Evolutionary conservation across 176 grass and related monocot species (phyloP).

Genomic region (Lolium perenne): DNA sequence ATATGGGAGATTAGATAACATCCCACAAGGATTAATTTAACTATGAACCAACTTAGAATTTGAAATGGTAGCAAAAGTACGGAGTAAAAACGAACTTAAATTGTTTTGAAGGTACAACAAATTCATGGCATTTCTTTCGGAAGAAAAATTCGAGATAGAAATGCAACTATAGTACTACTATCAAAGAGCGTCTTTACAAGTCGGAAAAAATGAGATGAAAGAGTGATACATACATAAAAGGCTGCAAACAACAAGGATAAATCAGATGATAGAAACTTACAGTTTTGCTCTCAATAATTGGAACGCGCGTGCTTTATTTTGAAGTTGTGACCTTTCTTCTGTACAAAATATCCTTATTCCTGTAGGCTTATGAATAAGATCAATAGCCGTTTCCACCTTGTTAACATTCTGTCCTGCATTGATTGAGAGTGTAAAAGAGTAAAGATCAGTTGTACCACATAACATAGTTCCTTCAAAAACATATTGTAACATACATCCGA

Average conservation of each 20-base stretch:
- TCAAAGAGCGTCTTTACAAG: slow-evolving; percentile 34
- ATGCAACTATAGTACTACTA: slow-evolving; percentile 3
- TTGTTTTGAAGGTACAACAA: slow-evolving; percentile 2
- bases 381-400: slow-evolving; percentile 98
- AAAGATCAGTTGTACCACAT: slow-evolving; percentile 17
- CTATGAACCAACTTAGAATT: slow-evolving; percentile 26
- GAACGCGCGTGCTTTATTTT: slow-evolving; percentile 91
- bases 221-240: slow-evolving; percentile 3
- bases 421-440: slow-evolving; percentile 17
- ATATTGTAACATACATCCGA: slow-evolving; percentile 14
- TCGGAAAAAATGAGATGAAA: slow-evolving; percentile 19
- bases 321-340: slow-evolving; percentile 92
- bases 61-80: neutral
- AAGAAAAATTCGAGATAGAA: slow-evolving; percentile 1
- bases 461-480: neutral
- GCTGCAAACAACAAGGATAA: slow-evolving; percentile 16
- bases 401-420: slow-evolving; percentile 96
- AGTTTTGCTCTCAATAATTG: slow-evolving; percentile 96
- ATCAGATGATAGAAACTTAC: slow-evolving; percentile 60
- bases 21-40: slow-evolving; percentile 18
- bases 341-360: slow-evolving; percentile 98
- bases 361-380: slow-evolving; percentile 94
- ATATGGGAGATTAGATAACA: slow-evolving; percentile 36
- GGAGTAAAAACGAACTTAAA: neutral
- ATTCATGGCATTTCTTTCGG: slow-evolving; percentile 2